Conservation (phyloP, 306 rosid genomes). For the Vigna unguiculata region DNA sequence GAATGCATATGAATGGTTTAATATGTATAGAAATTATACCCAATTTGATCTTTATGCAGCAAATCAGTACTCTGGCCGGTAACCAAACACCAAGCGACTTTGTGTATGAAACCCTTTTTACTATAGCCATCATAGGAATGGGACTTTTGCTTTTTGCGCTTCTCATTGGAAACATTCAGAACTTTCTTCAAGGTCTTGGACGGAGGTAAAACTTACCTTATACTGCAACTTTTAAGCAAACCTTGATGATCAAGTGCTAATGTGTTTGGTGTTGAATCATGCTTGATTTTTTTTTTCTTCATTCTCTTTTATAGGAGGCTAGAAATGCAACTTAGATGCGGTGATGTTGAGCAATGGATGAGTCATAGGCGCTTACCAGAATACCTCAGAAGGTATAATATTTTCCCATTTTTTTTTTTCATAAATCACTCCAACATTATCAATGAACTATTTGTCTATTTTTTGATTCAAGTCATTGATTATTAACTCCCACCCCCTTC, state of each 20-base stretch:
- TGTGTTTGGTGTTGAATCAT: neutral
- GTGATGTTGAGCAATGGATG: constrained; percentile 96
- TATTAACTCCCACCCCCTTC: too few species aligned
- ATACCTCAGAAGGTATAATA: constrained; percentile 52
- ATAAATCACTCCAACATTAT: neutral
- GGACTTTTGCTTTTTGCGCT: constrained; percentile 89
- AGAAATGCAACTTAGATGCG: constrained; percentile 84
- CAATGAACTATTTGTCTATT: neutral
- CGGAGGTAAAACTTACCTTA: constrained; percentile 56
- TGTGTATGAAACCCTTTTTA: constrained; percentile 75
- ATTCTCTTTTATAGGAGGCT: constrained; percentile 60
- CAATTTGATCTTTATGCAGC: constrained; percentile 62
- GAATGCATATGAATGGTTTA: constrained; percentile 19
- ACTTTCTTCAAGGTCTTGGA: constrained; percentile 88
- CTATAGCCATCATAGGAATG: constrained; percentile 74
- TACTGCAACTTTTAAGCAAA: neutral
- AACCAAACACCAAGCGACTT: constrained; percentile 74
- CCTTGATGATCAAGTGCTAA: neutral
- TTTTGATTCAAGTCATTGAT: neutral
- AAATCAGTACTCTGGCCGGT: constrained; percentile 89
- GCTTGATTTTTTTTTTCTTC: too few species aligned
- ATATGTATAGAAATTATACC: constrained; percentile 8
- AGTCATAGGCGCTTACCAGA: constrained; percentile 82
- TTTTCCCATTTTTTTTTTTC: constrained; percentile 26
- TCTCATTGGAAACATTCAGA: constrained; percentile 91